Evolutionary conservation across 2,329 filamentous ascomycete genomes (phyloP).

Genomic region (Cyclaneusma minus): DNA sequence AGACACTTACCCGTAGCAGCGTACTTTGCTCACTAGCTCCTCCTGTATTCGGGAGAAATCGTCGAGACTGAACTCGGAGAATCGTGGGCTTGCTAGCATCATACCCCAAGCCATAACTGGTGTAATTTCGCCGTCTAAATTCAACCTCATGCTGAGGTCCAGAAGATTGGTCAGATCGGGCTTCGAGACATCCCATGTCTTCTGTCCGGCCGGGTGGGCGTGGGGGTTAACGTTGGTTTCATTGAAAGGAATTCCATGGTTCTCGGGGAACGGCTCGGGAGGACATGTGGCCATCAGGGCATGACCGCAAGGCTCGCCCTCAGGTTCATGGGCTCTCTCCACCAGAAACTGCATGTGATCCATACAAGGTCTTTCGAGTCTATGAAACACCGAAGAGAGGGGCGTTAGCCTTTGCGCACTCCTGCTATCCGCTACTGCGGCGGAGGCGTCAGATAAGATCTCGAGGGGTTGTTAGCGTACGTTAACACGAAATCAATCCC

Average conservation of each 20-base stretch:
- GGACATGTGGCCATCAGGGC: constrained; percentile 88
- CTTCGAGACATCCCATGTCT: constrained; percentile 68
- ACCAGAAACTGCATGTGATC: constrained; percentile 73
- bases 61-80: constrained; percentile 44
- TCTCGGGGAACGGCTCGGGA: constrained; percentile 37
- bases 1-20: constrained; percentile 75
- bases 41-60: constrained; percentile 61
- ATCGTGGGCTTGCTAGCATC: constrained; percentile 56
- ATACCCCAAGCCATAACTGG: constrained; percentile 91
- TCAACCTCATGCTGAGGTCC: constrained; percentile 67
- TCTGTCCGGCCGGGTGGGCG: no score
- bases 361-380: constrained; percentile 90
- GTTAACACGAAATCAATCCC: constrained; percentile 85
- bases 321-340: constrained; percentile 39
- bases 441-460: constrained; percentile 51
- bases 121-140: constrained; percentile 81
- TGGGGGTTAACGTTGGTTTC: constrained; percentile 37
- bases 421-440: constrained; percentile 27
- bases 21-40: constrained; percentile 63
- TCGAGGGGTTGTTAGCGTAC: constrained; percentile 50
- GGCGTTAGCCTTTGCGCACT: constrained; percentile 25
- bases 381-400: constrained; percentile 24
- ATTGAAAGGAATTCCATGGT: constrained; percentile 13
- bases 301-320: constrained; percentile 66
- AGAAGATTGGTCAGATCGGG: constrained; percentile 67